Conservation (phyloP, 2,329 filamentous ascomycete genomes). For the Fusarium siculi region DNA sequence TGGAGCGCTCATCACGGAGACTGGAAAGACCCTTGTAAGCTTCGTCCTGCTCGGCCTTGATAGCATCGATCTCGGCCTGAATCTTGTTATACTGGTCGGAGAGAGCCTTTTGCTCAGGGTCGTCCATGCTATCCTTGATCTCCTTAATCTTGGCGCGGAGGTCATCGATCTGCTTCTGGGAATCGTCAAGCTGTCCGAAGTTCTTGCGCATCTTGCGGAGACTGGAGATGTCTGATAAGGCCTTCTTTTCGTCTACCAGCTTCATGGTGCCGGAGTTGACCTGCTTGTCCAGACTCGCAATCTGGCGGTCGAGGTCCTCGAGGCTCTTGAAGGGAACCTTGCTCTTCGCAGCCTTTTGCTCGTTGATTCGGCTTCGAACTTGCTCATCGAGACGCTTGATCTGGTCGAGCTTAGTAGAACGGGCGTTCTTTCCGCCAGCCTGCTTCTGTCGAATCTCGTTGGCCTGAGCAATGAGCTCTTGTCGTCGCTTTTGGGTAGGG, state of each 20-base stretch:
- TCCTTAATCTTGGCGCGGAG: constrained; percentile 88
- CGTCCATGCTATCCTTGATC: constrained; percentile 88
- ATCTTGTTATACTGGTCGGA: constrained; percentile 87
- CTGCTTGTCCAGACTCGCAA: constrained; percentile 81
- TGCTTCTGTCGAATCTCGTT: constrained; percentile 89
- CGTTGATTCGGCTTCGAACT: constrained; percentile 83
- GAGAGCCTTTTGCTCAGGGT: constrained; percentile 89
- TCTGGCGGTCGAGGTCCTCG: constrained; percentile 88
- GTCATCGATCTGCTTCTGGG: constrained; percentile 89
- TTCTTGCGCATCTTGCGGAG: constrained; percentile 91
- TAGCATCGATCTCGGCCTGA: constrained; percentile 85
- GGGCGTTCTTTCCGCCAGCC: constrained; percentile 84
- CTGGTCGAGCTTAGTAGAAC: constrained; percentile 83
- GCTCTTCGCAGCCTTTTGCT: constrained; percentile 86
- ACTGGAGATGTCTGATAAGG: constrained; percentile 81
- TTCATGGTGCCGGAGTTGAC: constrained; percentile 93
- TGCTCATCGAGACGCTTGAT: constrained; percentile 92
- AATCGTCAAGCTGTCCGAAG: constrained; percentile 84
- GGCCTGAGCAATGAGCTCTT: constrained; percentile 85
- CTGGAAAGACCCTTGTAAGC: constrained; percentile 88
- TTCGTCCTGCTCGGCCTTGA: constrained; percentile 92
- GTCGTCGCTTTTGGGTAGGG: constrained; percentile 82
- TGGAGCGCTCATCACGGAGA: constrained; percentile 86
- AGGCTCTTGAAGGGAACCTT: constrained; percentile 86
- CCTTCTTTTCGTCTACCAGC: constrained; percentile 97